phyloP scores from a whole-genome alignment of 495 filamentous ascomycete species.

The Penicillium maclennaniae region DNA sequence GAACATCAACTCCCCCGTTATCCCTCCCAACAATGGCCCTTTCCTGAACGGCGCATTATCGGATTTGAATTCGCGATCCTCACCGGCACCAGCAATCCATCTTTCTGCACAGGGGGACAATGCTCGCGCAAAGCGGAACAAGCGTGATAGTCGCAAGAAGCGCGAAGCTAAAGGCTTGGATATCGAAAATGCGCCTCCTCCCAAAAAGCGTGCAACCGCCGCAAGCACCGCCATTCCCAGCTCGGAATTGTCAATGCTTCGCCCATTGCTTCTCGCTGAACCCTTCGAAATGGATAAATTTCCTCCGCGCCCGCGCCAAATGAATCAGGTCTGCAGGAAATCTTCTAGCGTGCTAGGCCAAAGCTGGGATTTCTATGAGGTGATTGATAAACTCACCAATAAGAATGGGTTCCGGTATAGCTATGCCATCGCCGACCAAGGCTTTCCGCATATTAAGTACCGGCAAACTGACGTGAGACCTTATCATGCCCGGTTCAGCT shows the following conservation, averaged over 20 bases:
- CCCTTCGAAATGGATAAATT: slow-evolving; percentile 33
- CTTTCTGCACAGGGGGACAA: slow-evolving; percentile 33
- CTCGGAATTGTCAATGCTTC: slow-evolving; percentile 28
- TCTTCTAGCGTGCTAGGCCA: slow-evolving; percentile 31
- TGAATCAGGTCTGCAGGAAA: slow-evolving; percentile 38
- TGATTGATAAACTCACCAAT: slow-evolving; percentile 69
- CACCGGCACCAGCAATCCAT: slow-evolving; percentile 35
- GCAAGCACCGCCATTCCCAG: slow-evolving; percentile 31
- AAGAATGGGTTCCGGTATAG: slow-evolving; percentile 89
- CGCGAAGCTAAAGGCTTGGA: slow-evolving; percentile 65
- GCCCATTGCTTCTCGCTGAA: slow-evolving; percentile 36
- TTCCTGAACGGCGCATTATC: slow-evolving; percentile 29
- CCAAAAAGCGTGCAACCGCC: slow-evolving; percentile 36
- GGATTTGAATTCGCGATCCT: slow-evolving; percentile 36
- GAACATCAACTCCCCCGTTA: slow-evolving; percentile 41
- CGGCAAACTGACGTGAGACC: slow-evolving; percentile 83
- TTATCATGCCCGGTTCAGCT: slow-evolving; percentile 76
- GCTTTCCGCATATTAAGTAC: slow-evolving; percentile 81
- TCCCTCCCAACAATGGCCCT: slow-evolving; percentile 27
- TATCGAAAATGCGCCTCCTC: slow-evolving; percentile 30
- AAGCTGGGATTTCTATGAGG: slow-evolving; percentile 44
- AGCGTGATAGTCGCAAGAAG: slow-evolving; percentile 61
- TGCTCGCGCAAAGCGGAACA: slow-evolving; percentile 42
- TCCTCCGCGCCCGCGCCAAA: slow-evolving; percentile 41
- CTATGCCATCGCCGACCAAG: slow-evolving; percentile 84